A percentile compares a stretch with the other conserved stretches of the same genome.
Conservation (phyloP, 371 early-diverging fungal genomes). For the Mortierella sp. region DNA sequence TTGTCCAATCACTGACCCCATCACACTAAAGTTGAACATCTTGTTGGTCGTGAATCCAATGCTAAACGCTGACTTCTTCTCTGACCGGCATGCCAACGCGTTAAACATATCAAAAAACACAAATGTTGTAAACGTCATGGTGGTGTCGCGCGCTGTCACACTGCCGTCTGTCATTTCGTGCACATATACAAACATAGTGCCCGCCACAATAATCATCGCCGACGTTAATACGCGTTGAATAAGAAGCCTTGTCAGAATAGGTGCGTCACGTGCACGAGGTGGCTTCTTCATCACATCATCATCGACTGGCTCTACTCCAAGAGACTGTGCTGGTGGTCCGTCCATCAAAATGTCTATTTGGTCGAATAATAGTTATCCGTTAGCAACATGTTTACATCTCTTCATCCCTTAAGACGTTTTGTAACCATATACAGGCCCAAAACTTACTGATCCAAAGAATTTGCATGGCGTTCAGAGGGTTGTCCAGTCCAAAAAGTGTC, state of each 20-base stretch:
- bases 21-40: conserved; percentile 89
- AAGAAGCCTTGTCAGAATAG: conserved; percentile 83
- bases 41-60: conserved; percentile 88
- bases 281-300: conserved; percentile 87
- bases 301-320: conserved; percentile 91
- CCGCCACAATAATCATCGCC: conserved; percentile 85
- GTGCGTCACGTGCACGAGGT: conserved; percentile 79
- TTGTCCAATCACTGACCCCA: conserved; percentile 87
- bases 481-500: conserved; percentile 87
- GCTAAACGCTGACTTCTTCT: conserved; percentile 82
- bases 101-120: conserved; percentile 98
- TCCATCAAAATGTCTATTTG: conserved; percentile 89
- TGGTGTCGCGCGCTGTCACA: conserved; percentile 86
- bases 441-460: conserved; percentile 95
- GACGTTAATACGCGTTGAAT: conserved; percentile 83
- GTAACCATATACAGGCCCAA: background rate
- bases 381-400: background rate
- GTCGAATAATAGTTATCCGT: background rate
- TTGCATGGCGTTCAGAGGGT: conserved; percentile 97
- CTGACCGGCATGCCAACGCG: conserved; percentile 91
- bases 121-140: conserved; percentile 98
- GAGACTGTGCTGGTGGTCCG: conserved; percentile 92
- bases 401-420: background rate
- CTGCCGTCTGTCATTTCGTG: conserved; percentile 83
- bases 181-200: conserved; percentile 89